A percentile compares a stretch with the other conserved stretches of the same genome.
Evolutionary conservation across 306 rosid genomes (phyloP).

Genomic region (Clitoria ternatea): DNA sequence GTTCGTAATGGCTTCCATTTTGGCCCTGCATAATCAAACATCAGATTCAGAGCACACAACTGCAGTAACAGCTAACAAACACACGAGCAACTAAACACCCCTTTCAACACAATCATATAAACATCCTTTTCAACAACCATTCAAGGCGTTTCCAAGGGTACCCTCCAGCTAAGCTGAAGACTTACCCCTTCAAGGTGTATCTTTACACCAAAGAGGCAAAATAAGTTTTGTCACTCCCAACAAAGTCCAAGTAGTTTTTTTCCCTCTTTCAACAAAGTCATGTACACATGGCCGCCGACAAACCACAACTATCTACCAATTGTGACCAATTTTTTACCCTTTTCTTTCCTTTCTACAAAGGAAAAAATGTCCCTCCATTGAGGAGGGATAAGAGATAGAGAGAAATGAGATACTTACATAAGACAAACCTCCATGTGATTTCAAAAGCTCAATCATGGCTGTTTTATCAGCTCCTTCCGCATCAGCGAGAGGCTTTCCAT

Average conservation of each 20-base stretch:
- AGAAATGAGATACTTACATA: slow-evolving; percentile 49
- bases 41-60: background rate
- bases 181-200: too few relatives aligned
- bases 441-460: slow-evolving; percentile 60
- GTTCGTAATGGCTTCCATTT: slow-evolving; percentile 83
- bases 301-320: too few relatives aligned
- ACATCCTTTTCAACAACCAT: too few relatives aligned
- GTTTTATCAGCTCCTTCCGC: slow-evolving; percentile 79
- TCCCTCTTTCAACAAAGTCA: too few relatives aligned
- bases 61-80: background rate
- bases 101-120: too few relatives aligned
- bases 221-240: too few relatives aligned
- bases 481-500: slow-evolving; percentile 85
- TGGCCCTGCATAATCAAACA: slow-evolving; percentile 64
- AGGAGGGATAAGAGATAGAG: slow-evolving; percentile 27
- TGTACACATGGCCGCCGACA: too few relatives aligned
- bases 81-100: background rate
- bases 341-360: background rate
- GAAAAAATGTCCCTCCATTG: background rate
- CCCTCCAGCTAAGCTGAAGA: too few relatives aligned
- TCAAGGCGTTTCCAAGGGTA: too few relatives aligned
- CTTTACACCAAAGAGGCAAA: too few relatives aligned
- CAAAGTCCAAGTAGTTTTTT: too few relatives aligned
- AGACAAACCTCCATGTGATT: slow-evolving; percentile 76
- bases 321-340: too few relatives aligned